Percentiles rank a stretch among this genome's conserved stretches.
Conservation (phyloP, 1,139 yeast genomes). For the Kluyveromyces sp. region DNA sequence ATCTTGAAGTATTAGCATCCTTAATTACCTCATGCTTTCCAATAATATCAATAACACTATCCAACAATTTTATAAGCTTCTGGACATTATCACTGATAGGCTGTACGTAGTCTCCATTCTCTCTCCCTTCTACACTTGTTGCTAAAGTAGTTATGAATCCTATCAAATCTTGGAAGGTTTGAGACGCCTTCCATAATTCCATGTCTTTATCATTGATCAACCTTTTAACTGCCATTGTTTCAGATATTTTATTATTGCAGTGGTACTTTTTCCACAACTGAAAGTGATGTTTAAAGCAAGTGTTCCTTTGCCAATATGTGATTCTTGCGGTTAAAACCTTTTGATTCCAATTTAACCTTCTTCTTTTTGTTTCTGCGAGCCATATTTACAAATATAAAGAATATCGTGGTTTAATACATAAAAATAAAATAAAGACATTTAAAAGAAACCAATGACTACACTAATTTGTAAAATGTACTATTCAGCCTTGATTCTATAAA, state of each 20-base stretch:
- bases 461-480: too few relatives aligned
- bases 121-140: slow-evolving; percentile 56
- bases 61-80: slow-evolving; percentile 37
- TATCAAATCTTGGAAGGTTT: slow-evolving; percentile 43
- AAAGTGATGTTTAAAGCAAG: background rate
- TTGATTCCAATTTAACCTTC: too few relatives aligned
- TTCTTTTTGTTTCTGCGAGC: too few relatives aligned
- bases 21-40: slow-evolving; percentile 57
- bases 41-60: slow-evolving; percentile 39
- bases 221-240: slow-evolving; percentile 33
- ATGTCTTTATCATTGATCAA: slow-evolving; percentile 57
- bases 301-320: too few relatives aligned
- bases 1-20: slow-evolving; percentile 61
- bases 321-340: too few relatives aligned
- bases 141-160: slow-evolving; percentile 55
- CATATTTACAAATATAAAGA: too few relatives aligned
- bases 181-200: slow-evolving; percentile 50
- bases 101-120: slow-evolving; percentile 40
- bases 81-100: slow-evolving; percentile 31
- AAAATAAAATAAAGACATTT: too few relatives aligned
- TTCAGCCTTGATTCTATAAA: too few relatives aligned
- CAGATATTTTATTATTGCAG: background rate
- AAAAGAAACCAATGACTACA: too few relatives aligned
- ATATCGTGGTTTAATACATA: too few relatives aligned
- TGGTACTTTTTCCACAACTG: background rate